Evolutionary conservation across 768 basidiomycete genomes (phyloP).

Genomic region (Suillus clintonianus): DNA sequence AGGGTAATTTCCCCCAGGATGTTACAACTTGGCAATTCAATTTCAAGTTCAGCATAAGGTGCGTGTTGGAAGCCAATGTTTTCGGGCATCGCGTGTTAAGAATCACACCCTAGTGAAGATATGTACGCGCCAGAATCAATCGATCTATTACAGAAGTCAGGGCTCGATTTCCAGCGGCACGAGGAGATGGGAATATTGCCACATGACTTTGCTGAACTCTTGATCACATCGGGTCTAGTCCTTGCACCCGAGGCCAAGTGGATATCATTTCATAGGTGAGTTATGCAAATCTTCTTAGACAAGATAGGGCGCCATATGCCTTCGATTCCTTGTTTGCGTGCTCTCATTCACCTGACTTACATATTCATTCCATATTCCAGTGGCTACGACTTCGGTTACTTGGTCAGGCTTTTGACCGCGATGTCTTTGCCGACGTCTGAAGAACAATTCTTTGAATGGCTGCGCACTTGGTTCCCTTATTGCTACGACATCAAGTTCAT

Average conservation of each 20-base stretch:
- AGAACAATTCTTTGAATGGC: constrained; percentile 84
- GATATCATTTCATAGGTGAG: constrained; percentile 98
- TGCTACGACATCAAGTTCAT: constrained; percentile 98
- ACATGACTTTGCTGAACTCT: constrained; percentile 93
- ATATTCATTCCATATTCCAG: constrained; percentile 41
- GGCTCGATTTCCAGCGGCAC: constrained; percentile 93
- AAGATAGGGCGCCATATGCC: not conserved
- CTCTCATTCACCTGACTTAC: not conserved
- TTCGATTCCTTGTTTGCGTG: not conserved
- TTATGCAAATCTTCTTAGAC: constrained; percentile 8
- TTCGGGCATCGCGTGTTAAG: not conserved
- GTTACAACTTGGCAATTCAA: constrained; percentile 99
- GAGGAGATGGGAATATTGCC: constrained; percentile 90
- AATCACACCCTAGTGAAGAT: constrained; percentile 67
- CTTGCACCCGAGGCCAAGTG: constrained; percentile 86
- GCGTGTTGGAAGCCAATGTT: constrained; percentile 7
- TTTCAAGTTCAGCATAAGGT: constrained; percentile 91
- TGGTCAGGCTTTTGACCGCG: constrained; percentile 89
- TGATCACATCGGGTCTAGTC: constrained; percentile 96
- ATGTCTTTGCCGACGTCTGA: constrained; percentile 87
- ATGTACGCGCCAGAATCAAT: constrained; percentile 99
- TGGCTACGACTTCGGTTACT: constrained; percentile 99
- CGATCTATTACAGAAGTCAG: constrained; percentile 91
- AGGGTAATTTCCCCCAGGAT: constrained; percentile 89
- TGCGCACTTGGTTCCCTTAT: constrained; percentile 91